These are phyloP conservation scores for Fusarium equiseti DNA, from an alignment of 2,329 filamentous ascomycete genomes.

Conservation along the genomic window DNA sequence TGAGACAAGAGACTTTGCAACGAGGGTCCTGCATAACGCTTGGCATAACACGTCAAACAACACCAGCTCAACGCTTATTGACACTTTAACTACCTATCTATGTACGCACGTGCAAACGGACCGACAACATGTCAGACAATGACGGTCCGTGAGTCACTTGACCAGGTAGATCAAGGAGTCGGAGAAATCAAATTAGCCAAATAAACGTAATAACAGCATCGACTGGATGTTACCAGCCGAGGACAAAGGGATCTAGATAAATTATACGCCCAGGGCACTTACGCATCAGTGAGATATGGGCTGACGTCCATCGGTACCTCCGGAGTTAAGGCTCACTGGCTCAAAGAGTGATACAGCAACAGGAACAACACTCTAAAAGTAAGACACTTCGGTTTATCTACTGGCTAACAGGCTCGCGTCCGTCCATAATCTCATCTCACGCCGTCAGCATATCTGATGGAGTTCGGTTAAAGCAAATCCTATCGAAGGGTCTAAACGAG, in stretches of 20 bases:
- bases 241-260: constrained; percentile 3
- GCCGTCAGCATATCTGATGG: constrained; percentile 28
- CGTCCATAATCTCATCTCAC: constrained; percentile 28
- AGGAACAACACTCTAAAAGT: neutral
- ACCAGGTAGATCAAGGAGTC: neutral
- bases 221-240: constrained; percentile 8
- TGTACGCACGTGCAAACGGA: neutral
- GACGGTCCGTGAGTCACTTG: constrained; percentile 19
- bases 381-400: neutral
- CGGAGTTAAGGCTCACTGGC: constrained; percentile 40
- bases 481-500: constrained; percentile 5
- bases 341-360: neutral
- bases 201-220: constrained; percentile 9
- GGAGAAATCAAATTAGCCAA: constrained; percentile 10
- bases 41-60: constrained; percentile 15
- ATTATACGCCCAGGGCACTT: neutral
- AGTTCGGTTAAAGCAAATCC: neutral
- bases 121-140: neutral
- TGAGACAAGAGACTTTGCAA: constrained; percentile 12
- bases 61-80: neutral
- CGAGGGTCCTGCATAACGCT: constrained; percentile 32
- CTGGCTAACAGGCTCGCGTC: constrained; percentile 1
- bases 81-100: neutral
- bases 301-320: constrained; percentile 30
- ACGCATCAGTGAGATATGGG: constrained; percentile 25